Evolutionary conservation across 768 basidiomycete species (phyloP).

Genomic region (Podaxis sp.): DNA sequence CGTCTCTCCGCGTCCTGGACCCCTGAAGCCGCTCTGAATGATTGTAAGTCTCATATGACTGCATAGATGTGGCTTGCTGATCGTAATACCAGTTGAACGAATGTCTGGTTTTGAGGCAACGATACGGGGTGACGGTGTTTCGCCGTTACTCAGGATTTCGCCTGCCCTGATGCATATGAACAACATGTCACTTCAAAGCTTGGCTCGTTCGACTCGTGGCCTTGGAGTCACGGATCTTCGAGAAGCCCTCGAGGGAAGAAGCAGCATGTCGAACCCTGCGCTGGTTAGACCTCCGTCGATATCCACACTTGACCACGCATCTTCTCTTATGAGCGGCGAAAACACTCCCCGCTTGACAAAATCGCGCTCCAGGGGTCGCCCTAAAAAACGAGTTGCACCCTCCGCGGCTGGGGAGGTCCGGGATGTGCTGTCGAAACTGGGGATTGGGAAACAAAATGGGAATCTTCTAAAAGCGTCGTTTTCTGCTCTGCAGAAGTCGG

Average conservation of each 20-base stretch:
- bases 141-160: conserved; percentile 75
- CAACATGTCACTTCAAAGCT: conserved; percentile 82
- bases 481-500: conserved; percentile 33
- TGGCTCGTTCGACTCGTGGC: conserved; percentile 72
- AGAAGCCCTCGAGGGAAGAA: conserved; percentile 84
- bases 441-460: conserved; percentile 69
- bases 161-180: conserved; percentile 89
- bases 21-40: conserved; percentile 65
- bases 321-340: conserved; percentile 40
- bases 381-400: conserved; percentile 43
- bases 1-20: conserved; percentile 65
- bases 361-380: conserved; percentile 41
- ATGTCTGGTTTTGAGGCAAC: conserved; percentile 49
- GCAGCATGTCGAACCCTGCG: conserved; percentile 76
- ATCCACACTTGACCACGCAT: conserved; percentile 70
- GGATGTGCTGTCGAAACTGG: conserved; percentile 78
- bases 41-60: conserved; percentile 49
- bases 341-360: conserved; percentile 36
- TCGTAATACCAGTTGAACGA: conserved; percentile 34
- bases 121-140: conserved; percentile 59
- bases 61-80: neutral
- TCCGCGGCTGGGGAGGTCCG: conserved; percentile 67
- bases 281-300: conserved; percentile 67
- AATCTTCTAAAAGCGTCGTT: conserved; percentile 71
- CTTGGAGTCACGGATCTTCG: conserved; percentile 86